These are phyloP conservation scores for Aphanomyces invadans DNA, from an alignment of 352 stramenopile species.

Conservation along the genomic window DNA sequence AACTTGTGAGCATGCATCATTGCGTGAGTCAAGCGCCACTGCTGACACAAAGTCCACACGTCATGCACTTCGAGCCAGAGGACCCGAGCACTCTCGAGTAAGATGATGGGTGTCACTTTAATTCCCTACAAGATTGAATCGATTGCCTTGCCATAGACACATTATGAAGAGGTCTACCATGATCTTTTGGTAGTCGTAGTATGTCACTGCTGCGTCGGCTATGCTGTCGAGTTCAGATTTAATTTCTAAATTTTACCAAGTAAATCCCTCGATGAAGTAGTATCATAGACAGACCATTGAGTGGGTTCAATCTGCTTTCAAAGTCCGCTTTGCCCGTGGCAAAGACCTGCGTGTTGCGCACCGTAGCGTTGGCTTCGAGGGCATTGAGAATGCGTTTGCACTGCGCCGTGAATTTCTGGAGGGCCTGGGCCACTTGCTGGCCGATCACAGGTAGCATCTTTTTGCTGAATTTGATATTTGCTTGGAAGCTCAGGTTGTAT, in stretches of 20 bases:
- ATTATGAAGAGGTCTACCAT: constrained; percentile 25
- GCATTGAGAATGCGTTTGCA: constrained; percentile 44
- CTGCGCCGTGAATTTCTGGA: constrained; percentile 45
- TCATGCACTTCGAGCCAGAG: constrained; percentile 55
- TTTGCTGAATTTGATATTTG: constrained; percentile 49
- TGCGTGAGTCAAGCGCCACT: constrained; percentile 39
- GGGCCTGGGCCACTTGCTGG: constrained; percentile 48
- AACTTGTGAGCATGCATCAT: constrained; percentile 66
- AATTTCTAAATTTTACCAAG: too few relatives aligned
- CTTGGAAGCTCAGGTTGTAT: constrained; percentile 40
- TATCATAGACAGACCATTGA: constrained; percentile 6
- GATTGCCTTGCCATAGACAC: neutral
- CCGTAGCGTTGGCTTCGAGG: constrained; percentile 34
- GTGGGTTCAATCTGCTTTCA: constrained; percentile 34
- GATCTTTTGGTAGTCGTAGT: constrained; percentile 64
- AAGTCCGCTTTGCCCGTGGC: constrained; percentile 54
- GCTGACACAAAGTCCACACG: constrained; percentile 38
- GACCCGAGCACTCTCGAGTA: constrained; percentile 35
- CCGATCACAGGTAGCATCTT: constrained; percentile 64
- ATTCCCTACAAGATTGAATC: constrained; percentile 28
- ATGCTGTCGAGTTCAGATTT: constrained; percentile 40
- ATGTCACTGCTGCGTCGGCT: constrained; percentile 43
- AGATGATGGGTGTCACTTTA: constrained; percentile 47
- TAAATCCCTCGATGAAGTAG: too few relatives aligned
- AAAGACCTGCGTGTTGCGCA: constrained; percentile 26